Base-by-base conservation (phyloP, 1,284 basidiomycete genomes). In the Vanrija humicola region DNA sequence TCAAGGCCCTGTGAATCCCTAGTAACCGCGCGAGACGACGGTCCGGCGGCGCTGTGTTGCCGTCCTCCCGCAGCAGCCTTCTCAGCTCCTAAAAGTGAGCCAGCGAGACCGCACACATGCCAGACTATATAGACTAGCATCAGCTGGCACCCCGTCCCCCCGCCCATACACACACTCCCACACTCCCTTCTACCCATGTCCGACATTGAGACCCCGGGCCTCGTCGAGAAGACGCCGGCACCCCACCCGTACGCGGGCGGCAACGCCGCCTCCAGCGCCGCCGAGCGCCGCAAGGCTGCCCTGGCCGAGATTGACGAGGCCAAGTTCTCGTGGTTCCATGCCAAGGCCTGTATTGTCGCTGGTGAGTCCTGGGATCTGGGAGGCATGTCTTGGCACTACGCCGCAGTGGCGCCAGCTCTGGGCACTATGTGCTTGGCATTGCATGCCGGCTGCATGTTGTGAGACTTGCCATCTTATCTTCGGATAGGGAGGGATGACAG, bases 271-370 rank as follows among this genome's bases (percentile, higher is more conserved):
- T 42, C 55, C 8, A 59, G 59, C 19, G 68, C 68, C 16, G 69
- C 77, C 58, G 79, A 82, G 59, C 73, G 74, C 43, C 82, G 87
- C 63, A 79, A 84, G n/a, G 84, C 84, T 38, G 87, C 87, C 38
- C 79, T 89, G 45, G 82, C 84, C 29, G 86, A 88, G 69, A 82
- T 89, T 54, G 87, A 89, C 71, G 85, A 87, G 66, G 87, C 87
- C 52, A 80, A 81, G 55, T 88, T 89, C 70, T 84, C 83, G 79
- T 72, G 69, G 66, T 76, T 76, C 65, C 78, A 79, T 59, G 74
- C 72, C 52, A 78, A 78, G 63, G 74, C 78, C 15, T 76, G 74
- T 63, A 60, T 77, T 14, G 77, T 79, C 47, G 78, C 79, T 25
- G 78, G 78, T 65, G 66, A 68, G 61, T 64, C 21, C 21, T 23